A percentile compares a stretch with the other conserved stretches of the same genome.
These are phyloP conservation scores for Exophiala xenobiotica DNA, from an alignment of 2,329 filamentous ascomycete species.

Conservation along the genomic window DNA sequence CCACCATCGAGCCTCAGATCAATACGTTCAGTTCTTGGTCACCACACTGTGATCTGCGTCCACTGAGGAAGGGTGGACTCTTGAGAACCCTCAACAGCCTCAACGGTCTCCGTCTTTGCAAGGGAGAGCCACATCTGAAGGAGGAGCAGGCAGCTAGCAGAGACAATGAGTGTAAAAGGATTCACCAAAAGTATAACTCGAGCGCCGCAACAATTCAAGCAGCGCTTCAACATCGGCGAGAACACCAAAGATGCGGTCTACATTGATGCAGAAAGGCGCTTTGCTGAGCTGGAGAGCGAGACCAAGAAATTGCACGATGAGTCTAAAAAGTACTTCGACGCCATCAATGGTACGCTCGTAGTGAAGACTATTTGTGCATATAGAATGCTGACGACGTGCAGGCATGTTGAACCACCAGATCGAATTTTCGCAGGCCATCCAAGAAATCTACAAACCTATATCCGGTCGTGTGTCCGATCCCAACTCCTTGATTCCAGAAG, in stretches of 20 bases:
- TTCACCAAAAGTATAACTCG: conserved; percentile 86
- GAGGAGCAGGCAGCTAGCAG: neutral
- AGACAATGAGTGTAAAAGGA: conserved; percentile 90
- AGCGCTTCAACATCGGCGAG: conserved; percentile 92
- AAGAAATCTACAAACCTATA: conserved; percentile 97
- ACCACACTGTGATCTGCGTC: no score
- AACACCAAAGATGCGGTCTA: conserved; percentile 94
- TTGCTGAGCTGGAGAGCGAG: conserved; percentile 89
- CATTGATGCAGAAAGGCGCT: conserved; percentile 88
- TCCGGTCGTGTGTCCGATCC: conserved; percentile 94
- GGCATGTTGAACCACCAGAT: conserved; percentile 97
- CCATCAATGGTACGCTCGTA: conserved; percentile 73
- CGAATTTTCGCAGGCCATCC: conserved; percentile 93
- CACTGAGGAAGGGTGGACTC: no score
- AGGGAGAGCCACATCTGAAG: neutral
- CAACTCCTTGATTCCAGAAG: conserved; percentile 74
- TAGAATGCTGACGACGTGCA: conserved; percentile 31
- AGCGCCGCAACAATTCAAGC: conserved; percentile 88
- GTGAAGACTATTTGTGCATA: neutral
- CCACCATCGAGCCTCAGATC: no score
- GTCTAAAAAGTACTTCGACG: conserved; percentile 94
- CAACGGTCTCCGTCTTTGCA: neutral
- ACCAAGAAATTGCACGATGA: conserved; percentile 97
- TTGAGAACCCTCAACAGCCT: no score
- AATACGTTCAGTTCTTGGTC: no score